Percentiles rank a stretch among this genome's conserved stretches.
phyloP scores from a whole-genome alignment of 2,329 filamentous ascomycete genomes.

The Coniochaeta ligniaria region DNA sequence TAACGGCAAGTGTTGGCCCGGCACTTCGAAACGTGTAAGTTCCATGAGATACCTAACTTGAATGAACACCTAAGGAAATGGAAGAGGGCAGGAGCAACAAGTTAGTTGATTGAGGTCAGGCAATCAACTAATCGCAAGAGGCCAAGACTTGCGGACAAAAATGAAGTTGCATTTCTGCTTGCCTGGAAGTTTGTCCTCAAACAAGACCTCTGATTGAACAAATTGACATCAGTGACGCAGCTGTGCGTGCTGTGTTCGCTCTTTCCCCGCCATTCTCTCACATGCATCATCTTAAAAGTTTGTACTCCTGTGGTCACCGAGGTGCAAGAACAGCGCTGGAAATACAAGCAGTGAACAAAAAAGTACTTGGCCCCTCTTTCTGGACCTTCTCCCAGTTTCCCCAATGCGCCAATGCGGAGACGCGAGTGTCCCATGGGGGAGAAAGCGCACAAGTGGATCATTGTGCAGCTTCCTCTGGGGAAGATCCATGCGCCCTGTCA shows the following conservation, averaged over 20 bases:
- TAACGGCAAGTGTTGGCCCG: too few species aligned
- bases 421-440: not conserved
- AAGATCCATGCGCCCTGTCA: not conserved
- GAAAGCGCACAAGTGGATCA: not conserved
- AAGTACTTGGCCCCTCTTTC: not conserved
- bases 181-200: not conserved
- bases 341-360: too few species aligned
- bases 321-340: not conserved
- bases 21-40: too few species aligned
- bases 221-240: too few species aligned
- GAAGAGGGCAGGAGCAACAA: too few species aligned
- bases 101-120: not conserved
- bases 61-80: too few species aligned
- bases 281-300: not conserved
- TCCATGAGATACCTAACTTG: too few species aligned
- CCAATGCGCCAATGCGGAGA: not conserved
- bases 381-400: not conserved
- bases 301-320: not conserved
- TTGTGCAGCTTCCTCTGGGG: not conserved
- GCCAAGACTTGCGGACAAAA: not conserved
- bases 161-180: not conserved
- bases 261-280: not conserved
- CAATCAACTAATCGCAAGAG: not conserved
- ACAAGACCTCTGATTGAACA: too few species aligned
- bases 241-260: not conserved